Evolutionary conservation across 2,329 filamentous ascomycete species (phyloP).

Genomic region (Penicillium sp.): DNA sequence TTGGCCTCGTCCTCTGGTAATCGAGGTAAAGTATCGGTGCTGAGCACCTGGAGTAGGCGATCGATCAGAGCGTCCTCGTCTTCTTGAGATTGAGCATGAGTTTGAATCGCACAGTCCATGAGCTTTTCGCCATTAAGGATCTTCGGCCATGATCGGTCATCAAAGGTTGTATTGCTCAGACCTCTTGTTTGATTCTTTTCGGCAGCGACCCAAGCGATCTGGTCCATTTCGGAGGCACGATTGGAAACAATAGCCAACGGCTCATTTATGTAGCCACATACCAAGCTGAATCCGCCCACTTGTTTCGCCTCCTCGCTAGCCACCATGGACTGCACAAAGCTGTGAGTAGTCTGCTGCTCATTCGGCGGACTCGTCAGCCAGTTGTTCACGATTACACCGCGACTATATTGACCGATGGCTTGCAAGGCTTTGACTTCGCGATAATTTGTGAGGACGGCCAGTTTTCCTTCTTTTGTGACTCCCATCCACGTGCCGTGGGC

Average conservation of each 20-base stretch:
- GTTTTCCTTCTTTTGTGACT: slow-evolving; percentile 59
- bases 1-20: slow-evolving; percentile 47
- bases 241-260: slow-evolving; percentile 63
- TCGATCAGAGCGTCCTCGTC: slow-evolving; percentile 52
- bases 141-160: slow-evolving; percentile 62
- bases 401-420: slow-evolving; percentile 50
- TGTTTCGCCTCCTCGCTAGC: slow-evolving; percentile 55
- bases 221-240: slow-evolving; percentile 53
- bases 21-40: slow-evolving; percentile 48
- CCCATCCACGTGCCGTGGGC: slow-evolving; percentile 66
- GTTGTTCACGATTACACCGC: slow-evolving; percentile 61
- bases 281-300: slow-evolving; percentile 63
- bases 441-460: slow-evolving; percentile 65
- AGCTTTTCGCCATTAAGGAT: slow-evolving; percentile 58
- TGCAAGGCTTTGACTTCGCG: slow-evolving; percentile 53
- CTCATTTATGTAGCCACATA: slow-evolving; percentile 57
- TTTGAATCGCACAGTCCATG: slow-evolving; percentile 50
- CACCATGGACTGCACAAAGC: slow-evolving; percentile 57
- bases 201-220: slow-evolving; percentile 53
- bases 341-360: slow-evolving; percentile 43
- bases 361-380: slow-evolving; percentile 52
- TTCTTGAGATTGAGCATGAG: slow-evolving; percentile 44
- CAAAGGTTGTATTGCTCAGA: slow-evolving; percentile 62
- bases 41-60: slow-evolving; percentile 54
- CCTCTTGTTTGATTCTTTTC: slow-evolving; percentile 55